phyloP scores from a whole-genome alignment of 495 filamentous ascomycete species.

The Daldinia decipiens region DNA sequence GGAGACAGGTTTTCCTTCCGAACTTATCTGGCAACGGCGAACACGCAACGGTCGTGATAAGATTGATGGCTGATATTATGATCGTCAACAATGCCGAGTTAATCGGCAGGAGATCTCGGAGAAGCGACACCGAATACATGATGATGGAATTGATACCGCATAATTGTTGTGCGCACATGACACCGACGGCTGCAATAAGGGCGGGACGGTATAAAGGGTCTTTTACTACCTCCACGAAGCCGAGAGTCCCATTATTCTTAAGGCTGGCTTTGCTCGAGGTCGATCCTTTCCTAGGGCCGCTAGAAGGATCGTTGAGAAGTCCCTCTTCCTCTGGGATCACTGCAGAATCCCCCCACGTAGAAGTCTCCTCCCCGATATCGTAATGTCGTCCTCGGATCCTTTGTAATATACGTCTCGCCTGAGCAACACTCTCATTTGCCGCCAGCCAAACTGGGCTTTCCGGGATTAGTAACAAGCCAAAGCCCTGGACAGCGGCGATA shows the following conservation, averaged over 20 bases:
- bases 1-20: slow-evolving; percentile 83
- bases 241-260: slow-evolving; percentile 60
- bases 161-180: slow-evolving; percentile 94
- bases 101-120: slow-evolving; percentile 78
- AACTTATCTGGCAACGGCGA: slow-evolving; percentile 87
- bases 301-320: slow-evolving; percentile 52
- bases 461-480: slow-evolving; percentile 74
- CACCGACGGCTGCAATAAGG: slow-evolving; percentile 83
- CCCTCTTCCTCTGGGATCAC: slow-evolving; percentile 58
- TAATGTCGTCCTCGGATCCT: slow-evolving; percentile 75
- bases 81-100: slow-evolving; percentile 84
- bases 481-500: slow-evolving; percentile 70
- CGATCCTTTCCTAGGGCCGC: slow-evolving; percentile 42
- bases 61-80: slow-evolving; percentile 84
- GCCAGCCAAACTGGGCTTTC: slow-evolving; percentile 91
- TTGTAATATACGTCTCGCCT: slow-evolving; percentile 74
- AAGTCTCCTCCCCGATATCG: slow-evolving; percentile 79
- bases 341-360: slow-evolving; percentile 64
- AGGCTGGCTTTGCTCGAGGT: slow-evolving; percentile 58
- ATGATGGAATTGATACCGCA: slow-evolving; percentile 95
- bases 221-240: slow-evolving; percentile 71
- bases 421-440: slow-evolving; percentile 66
- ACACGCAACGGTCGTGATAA: slow-evolving; percentile 79
- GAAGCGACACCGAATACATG: slow-evolving; percentile 95
- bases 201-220: slow-evolving; percentile 77